Conservation (phyloP, 2,329 filamentous ascomycete species). For the Aureobasidium mangrovei region DNA sequence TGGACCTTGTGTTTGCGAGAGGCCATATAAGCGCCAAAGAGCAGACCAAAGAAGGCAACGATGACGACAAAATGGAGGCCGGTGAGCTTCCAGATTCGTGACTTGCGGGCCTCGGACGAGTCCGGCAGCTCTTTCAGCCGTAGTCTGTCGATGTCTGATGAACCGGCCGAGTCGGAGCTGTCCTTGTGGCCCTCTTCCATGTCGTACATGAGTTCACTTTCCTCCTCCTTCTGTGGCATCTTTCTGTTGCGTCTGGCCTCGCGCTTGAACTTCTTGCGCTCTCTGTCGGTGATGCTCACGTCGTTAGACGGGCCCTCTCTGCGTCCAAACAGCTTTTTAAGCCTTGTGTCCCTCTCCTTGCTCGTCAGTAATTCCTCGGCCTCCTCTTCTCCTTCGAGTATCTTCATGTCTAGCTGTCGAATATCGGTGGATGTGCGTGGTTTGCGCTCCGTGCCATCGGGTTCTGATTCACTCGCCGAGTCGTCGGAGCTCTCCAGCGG, state of each 20-base stretch:
- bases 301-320: constrained; percentile 17
- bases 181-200: constrained; percentile 76
- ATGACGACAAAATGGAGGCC: constrained; percentile 38
- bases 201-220: constrained; percentile 75
- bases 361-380: constrained; percentile 34
- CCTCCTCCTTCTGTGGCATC: constrained; percentile 40
- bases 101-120: constrained; percentile 34
- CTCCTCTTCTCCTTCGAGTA: constrained; percentile 40
- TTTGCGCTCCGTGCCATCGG: constrained; percentile 19
- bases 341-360: constrained; percentile 17
- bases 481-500: constrained; percentile 4
- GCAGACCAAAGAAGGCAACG: constrained; percentile 46
- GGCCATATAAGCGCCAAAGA: constrained; percentile 50
- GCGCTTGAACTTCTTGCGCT: constrained; percentile 22
- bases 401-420: constrained; percentile 30
- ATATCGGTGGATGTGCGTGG: constrained; percentile 30
- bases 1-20: constrained; percentile 28
- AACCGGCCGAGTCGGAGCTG: constrained; percentile 43
- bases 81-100: constrained; percentile 31
- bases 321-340: constrained; percentile 23
- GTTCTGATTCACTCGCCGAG: constrained; percentile 17
- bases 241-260: constrained; percentile 23
- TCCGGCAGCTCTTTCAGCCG: constrained; percentile 44
- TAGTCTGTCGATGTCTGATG: constrained; percentile 40
- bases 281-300: constrained; percentile 22